Evolutionary conservation across 768 basidiomycete genomes (phyloP).

Genomic region (Cystobasidium tubakii): DNA sequence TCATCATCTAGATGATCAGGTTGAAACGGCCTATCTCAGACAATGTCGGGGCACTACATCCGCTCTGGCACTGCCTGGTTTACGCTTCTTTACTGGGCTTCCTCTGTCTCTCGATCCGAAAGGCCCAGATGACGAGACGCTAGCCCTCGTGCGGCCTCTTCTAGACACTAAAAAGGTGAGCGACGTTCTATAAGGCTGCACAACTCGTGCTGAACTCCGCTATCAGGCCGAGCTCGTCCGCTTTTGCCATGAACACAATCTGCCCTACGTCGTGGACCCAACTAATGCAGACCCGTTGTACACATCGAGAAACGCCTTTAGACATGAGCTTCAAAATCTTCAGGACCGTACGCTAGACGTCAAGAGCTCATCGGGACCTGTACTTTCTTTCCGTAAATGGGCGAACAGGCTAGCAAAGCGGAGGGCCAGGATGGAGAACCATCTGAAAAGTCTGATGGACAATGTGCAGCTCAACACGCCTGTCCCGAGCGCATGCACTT

Average conservation of each 20-base stretch:
- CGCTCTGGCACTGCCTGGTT: not conserved
- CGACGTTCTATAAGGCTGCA: not conserved
- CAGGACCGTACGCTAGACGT: not conserved
- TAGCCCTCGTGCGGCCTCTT: not conserved
- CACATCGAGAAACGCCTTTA: not conserved
- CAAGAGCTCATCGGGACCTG: not conserved
- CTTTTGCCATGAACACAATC: not conserved
- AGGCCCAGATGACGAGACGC: not conserved
- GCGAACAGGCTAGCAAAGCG: not conserved
- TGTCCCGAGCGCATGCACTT: not conserved
- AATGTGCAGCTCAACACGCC: not conserved
- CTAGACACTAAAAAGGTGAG: not conserved
- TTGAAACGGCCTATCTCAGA: conserved; percentile 9
- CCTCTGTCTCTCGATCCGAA: not conserved
- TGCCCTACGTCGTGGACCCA: not conserved
- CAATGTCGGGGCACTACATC: not conserved
- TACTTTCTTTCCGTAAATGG: not conserved
- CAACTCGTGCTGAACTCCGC: not conserved
- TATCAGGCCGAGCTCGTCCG: not conserved
- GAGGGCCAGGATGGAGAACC: not conserved
- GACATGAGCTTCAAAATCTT: not conserved
- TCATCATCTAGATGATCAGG: conserved; percentile 14
- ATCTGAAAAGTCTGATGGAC: not conserved
- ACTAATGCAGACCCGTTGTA: not conserved
- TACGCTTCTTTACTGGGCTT: not conserved